A percentile compares a stretch with the other conserved stretches of the same genome.
phyloP scores from a whole-genome alignment of 805 yeast genomes.

The Pichia californica region DNA sequence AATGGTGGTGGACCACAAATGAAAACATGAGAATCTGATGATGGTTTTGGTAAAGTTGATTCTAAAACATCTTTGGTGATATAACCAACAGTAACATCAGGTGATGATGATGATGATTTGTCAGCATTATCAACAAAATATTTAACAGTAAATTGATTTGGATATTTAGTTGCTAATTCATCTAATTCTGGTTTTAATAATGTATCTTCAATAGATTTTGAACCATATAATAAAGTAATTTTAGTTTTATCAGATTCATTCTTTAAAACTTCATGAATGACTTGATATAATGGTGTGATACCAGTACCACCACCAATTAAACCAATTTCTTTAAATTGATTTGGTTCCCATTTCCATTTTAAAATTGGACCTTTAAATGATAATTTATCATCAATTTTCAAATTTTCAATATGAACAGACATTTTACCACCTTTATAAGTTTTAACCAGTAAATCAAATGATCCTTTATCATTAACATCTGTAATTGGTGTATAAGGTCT shows the following conservation, averaged over 20 bases:
- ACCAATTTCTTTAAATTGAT: conserved; percentile 71
- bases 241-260: conserved; percentile 87
- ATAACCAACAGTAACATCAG: conserved; percentile 63
- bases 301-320: conserved; percentile 96
- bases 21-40: conserved; percentile 61
- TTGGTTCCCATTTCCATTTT: conserved; percentile 88
- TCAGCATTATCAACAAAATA: conserved; percentile 70
- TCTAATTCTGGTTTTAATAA: conserved; percentile 77
- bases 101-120: conserved; percentile 35
- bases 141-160: conserved; percentile 69
- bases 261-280: conserved; percentile 65
- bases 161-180: conserved; percentile 52
- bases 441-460: conserved; percentile 76
- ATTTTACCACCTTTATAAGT: conserved; percentile 87
- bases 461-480: conserved; percentile 62
- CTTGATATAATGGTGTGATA: conserved; percentile 91
- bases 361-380: conserved; percentile 90
- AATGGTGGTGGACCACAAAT: conserved; percentile 96
- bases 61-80: conserved; percentile 69
- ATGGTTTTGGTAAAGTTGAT: conserved; percentile 56
- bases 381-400: conserved; percentile 74
- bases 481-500: conserved; percentile 88
- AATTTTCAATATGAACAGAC: conserved; percentile 61
- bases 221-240: conserved; percentile 77
- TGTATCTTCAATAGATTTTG: conserved; percentile 70